Evolutionary conservation across 2,329 filamentous ascomycete genomes (phyloP).

Genomic region (Pseudogymnoascus sp.): DNA sequence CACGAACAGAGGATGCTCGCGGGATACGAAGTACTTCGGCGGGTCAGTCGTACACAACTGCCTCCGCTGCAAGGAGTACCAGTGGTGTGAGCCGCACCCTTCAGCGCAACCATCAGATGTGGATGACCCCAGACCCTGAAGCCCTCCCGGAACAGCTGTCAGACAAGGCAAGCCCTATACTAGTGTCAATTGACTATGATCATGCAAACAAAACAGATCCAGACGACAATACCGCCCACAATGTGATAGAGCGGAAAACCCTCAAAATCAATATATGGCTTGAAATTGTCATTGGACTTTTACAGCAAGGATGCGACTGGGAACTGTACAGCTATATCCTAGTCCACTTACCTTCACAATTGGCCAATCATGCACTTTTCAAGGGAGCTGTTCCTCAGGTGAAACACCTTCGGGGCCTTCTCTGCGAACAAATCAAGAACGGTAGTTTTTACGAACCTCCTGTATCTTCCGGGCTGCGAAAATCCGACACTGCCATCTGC

Average conservation of each 20-base stretch:
- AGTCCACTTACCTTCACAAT: conserved; percentile 75
- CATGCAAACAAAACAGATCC: conserved; percentile 1
- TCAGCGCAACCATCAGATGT: conserved; percentile 42
- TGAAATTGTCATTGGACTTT: conserved; percentile 64
- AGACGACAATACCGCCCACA: conserved; percentile 10
- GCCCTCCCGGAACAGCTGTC: conserved; percentile 40
- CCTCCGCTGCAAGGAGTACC: conserved; percentile 26
- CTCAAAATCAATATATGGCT: conserved; percentile 48
- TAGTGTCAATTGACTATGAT: conserved; percentile 20
- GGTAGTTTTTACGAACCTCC: conserved; percentile 77
- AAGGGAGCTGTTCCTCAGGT: conserved; percentile 64
- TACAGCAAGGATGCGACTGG: conserved; percentile 73
- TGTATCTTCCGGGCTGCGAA: conserved; percentile 66
- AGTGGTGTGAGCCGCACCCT: conserved; percentile 22
- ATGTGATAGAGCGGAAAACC: not conserved
- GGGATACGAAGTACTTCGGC: conserved; percentile 26
- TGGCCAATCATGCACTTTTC: conserved; percentile 86
- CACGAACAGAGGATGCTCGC: conserved; percentile 30
- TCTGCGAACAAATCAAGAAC: conserved; percentile 76
- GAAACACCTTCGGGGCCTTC: conserved; percentile 60
- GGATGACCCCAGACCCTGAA: conserved; percentile 48
- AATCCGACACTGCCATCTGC: conserved; percentile 80
- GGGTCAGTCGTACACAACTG: conserved; percentile 19
- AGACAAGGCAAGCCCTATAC: conserved; percentile 25
- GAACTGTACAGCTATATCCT: conserved; percentile 87